Conservation (phyloP, 2,329 filamentous ascomycete species). For the Nannizziopsis barbatae region DNA sequence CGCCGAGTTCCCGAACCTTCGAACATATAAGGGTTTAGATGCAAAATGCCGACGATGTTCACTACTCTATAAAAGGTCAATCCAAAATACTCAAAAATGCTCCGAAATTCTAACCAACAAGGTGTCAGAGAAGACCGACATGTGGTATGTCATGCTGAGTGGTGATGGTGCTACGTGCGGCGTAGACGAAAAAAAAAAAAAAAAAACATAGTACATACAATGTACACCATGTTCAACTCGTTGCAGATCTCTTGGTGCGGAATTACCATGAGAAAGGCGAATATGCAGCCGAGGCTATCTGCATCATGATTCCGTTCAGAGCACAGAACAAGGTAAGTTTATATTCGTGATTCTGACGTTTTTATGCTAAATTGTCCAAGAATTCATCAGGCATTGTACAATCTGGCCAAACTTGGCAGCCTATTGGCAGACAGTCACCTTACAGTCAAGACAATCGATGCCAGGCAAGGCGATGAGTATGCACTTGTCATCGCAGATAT, state of each 20-base stretch:
- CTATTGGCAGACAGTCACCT: too few relatives aligned
- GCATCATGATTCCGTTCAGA: too few relatives aligned
- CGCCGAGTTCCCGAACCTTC: background rate
- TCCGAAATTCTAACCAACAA: background rate
- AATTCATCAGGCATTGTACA: too few relatives aligned
- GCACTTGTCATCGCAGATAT: too few relatives aligned
- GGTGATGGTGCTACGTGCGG: background rate
- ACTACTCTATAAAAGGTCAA: background rate
- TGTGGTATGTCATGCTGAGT: background rate
- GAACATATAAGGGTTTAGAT: background rate
- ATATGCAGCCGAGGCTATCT: too few relatives aligned
- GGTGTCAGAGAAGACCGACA: background rate
- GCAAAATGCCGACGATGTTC: background rate
- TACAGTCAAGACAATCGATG: too few relatives aligned
- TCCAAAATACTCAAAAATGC: background rate
- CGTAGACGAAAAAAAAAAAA: background rate
- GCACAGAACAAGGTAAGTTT: too few relatives aligned
- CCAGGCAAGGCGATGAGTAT: too few relatives aligned
- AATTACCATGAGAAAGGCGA: background rate
- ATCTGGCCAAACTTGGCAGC: too few relatives aligned
- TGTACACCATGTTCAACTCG: background rate
- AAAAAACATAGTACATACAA: too few relatives aligned
- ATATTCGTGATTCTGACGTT: too few relatives aligned
- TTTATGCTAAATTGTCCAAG: too few relatives aligned
- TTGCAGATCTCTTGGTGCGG: background rate